Conservation (phyloP, 176 grass and related monocot species). For the Phoenix dactylifera region DNA sequence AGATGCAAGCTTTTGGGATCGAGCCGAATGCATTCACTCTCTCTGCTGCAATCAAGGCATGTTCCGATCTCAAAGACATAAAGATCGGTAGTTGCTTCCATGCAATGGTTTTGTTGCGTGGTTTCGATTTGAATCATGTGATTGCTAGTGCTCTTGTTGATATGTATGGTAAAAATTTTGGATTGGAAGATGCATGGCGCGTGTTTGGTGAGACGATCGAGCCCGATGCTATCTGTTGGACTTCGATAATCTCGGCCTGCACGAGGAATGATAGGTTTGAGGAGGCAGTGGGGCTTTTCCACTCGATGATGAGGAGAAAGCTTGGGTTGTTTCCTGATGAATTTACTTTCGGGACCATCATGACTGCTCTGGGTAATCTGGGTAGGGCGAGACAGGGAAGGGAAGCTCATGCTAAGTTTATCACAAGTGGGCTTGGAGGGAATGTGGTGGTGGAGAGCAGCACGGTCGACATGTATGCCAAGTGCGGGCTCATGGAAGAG, state of each 20-base stretch:
- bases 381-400: slow-evolving; percentile 40
- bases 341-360: slow-evolving; percentile 64
- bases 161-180: slow-evolving; percentile 48
- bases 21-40: slow-evolving; percentile 60
- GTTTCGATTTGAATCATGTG: slow-evolving; percentile 35
- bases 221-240: slow-evolving; percentile 69
- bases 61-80: slow-evolving; percentile 41
- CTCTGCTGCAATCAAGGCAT: slow-evolving; percentile 71
- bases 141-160: slow-evolving; percentile 55
- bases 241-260: slow-evolving; percentile 62
- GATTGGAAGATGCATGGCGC: slow-evolving; percentile 28
- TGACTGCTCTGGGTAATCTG: slow-evolving; percentile 58
- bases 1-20: slow-evolving; percentile 37
- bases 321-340: slow-evolving; percentile 26
- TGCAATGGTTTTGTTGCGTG: slow-evolving; percentile 42
- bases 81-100: slow-evolving; percentile 53
- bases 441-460: slow-evolving; percentile 81
- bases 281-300: slow-evolving; percentile 42
- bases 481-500: slow-evolving; percentile 48
- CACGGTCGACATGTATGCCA: slow-evolving; percentile 74
- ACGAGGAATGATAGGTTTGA: slow-evolving; percentile 50
- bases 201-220: slow-evolving; percentile 60
- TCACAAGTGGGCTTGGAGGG: slow-evolving; percentile 48
- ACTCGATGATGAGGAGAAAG: slow-evolving; percentile 25
- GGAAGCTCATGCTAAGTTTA: slow-evolving; percentile 42